A percentile compares a stretch with the other conserved stretches of the same genome.
Evolutionary conservation across 345 rosid species (phyloP).

Genomic region (Eucalyptus cladocalyx): DNA sequence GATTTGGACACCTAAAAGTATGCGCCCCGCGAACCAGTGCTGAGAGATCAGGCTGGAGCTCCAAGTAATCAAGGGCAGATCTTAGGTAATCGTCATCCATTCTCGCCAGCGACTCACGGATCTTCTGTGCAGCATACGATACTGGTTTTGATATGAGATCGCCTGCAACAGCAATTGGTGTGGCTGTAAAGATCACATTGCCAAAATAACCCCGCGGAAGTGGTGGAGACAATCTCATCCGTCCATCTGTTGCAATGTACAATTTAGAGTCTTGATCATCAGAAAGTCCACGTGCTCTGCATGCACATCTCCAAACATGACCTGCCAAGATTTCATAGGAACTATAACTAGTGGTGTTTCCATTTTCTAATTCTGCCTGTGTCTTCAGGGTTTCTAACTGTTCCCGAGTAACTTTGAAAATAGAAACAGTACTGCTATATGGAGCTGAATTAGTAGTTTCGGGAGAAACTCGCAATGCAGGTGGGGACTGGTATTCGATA

Average conservation of each 20-base stretch:
- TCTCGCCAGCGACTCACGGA: constrained; percentile 62
- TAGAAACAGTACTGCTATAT: constrained; percentile 36
- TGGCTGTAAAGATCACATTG: constrained; percentile 75
- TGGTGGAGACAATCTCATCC: constrained; percentile 57
- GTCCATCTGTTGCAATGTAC: constrained; percentile 83
- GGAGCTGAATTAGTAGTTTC: constrained; percentile 3
- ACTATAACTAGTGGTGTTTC: constrained; percentile 50
- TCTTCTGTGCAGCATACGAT: constrained; percentile 58
- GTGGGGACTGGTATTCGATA: constrained; percentile 28
- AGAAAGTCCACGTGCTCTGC: constrained; percentile 60
- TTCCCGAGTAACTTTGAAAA: constrained; percentile 51
- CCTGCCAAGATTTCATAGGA: constrained; percentile 82
- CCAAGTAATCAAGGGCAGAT: constrained; percentile 91
- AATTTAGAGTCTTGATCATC: constrained; percentile 60
- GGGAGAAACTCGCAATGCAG: neutral
- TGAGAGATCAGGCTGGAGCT: constrained; percentile 76
- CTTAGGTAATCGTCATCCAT: constrained; percentile 74
- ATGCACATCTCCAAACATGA: constrained; percentile 73
- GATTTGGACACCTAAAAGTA: constrained; percentile 74
- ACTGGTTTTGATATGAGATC: constrained; percentile 58
- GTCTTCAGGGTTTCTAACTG: constrained; percentile 58
- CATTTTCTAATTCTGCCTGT: constrained; percentile 48
- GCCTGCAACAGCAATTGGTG: constrained; percentile 61
- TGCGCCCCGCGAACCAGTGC: constrained; percentile 79
- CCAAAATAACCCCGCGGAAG: constrained; percentile 92